These are phyloP conservation scores for Magnusiomyces fungicola DNA, from an alignment of 1,139 yeast genomes.

Conservation along the genomic window DNA sequence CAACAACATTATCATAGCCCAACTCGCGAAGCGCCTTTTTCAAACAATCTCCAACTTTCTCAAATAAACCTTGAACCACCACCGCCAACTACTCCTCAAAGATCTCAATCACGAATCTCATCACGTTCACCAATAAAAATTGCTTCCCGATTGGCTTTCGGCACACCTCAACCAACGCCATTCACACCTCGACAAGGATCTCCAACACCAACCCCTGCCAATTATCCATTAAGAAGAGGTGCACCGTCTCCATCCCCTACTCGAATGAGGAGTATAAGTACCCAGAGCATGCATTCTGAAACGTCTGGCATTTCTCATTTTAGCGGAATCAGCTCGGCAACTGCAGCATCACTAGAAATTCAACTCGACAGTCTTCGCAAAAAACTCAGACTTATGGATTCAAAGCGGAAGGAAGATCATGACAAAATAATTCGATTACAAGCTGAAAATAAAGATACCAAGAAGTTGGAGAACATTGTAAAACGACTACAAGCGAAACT, in stretches of 20 bases:
- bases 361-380: conserved; percentile 10
- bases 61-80: neutral
- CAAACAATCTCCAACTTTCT: no score
- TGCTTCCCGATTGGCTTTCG: neutral
- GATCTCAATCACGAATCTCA: neutral
- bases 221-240: neutral
- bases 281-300: conserved; percentile 4
- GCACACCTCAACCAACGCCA: neutral
- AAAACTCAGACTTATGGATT: conserved; percentile 28
- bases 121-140: neutral
- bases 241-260: neutral
- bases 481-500: conserved; percentile 31
- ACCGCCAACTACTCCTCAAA: neutral
- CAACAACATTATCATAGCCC: no score
- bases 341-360: conserved; percentile 3
- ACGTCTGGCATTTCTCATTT: neutral
- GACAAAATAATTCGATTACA: conserved; percentile 22
- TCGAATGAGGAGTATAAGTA: neutral
- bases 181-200: conserved; percentile 2
- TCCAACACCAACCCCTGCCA: neutral
- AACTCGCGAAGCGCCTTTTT: no score
- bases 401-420: conserved; percentile 28
- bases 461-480: conserved; percentile 37
- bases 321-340: neutral
- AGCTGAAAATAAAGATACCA: conserved; percentile 26